Base-by-base conservation (phyloP, 371 early-diverging fungal genomes). In the Mucor circinelloides region DNA sequence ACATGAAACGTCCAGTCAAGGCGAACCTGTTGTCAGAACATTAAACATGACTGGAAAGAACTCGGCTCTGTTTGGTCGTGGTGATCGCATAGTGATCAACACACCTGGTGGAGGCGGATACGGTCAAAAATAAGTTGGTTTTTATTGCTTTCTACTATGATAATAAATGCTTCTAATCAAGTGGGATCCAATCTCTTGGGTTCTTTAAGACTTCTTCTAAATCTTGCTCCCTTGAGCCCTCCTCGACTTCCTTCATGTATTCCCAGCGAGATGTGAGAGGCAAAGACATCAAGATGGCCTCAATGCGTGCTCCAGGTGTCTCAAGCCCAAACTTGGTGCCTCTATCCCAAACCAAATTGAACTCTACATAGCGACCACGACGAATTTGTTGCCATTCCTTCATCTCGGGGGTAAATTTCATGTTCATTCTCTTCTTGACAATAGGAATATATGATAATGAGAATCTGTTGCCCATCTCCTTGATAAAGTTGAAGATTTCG, bases 31-130 rank as follows among this genome's bases (percentile, higher is more conserved):
- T 10, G 54, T 69, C 36, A 73, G 75, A 12, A 71, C 73, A 1
- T 67, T 95, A 21, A 94, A 91, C 64, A 78, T 98, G 40, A 94
- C 96, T 1, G 94, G 95, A 13, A 97, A 95, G 81, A 94, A 94
- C 71, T 87, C 95, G 0, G 90, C 94, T 3, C 60, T 82, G 12
- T 94, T 95, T 60, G 72, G 79, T 1, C 78, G 84, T 13, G 93
- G 94, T 2, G 98, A 97, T 73, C 85, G 91, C 19, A 78, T 98
- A 42, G 63, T 93, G 21, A 89, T 98, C 44, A 82, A 88, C 66
- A 95, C 97, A 0, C 97, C 98, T n/a, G 98, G 98, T 7, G 98
- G 95, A 27, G 98, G 97, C 44, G 98, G 94, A 12, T 95, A 71
- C 61, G 84, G 84, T 42, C 38, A 61, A 66, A 59, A 67, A 23